Percentiles rank a stretch among this genome's conserved stretches.
Conservation (phyloP, 257 asterid species). For the Mitragyna speciosa region DNA sequence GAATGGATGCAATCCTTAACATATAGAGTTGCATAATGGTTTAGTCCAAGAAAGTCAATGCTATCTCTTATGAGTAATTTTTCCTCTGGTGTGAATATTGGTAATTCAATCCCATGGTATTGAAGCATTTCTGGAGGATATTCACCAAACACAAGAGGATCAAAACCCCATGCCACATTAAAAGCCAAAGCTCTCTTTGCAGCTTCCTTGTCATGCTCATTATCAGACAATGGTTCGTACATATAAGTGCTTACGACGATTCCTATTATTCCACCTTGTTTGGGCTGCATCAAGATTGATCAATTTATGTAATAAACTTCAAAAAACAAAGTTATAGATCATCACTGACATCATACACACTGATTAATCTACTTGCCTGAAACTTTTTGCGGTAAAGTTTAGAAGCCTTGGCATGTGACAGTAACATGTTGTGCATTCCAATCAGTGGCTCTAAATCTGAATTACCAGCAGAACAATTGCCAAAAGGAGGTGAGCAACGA, state of each 20-base stretch:
- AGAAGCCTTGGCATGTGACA: constrained; percentile 71
- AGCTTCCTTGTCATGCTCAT: constrained; percentile 48
- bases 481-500: constrained; percentile 72
- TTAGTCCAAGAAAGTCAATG: constrained; percentile 74
- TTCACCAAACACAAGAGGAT: constrained; percentile 69
- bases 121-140: constrained; percentile 75
- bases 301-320: not conserved
- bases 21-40: constrained; percentile 66
- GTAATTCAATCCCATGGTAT: constrained; percentile 48
- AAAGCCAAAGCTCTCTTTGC: constrained; percentile 54
- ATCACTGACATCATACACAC: not conserved
- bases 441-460: constrained; percentile 73
- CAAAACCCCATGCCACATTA: constrained; percentile 55
- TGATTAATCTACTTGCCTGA: constrained; percentile 39
- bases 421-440: constrained; percentile 53
- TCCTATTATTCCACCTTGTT: constrained; percentile 53
- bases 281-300: constrained; percentile 30
- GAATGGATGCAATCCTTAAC: constrained; percentile 64
- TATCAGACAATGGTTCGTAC: constrained; percentile 54
- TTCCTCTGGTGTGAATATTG: constrained; percentile 59
- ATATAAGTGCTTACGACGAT: constrained; percentile 43
- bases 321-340: not conserved
- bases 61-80: constrained; percentile 46
- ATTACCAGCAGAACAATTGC: constrained; percentile 66
- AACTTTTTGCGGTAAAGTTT: constrained; percentile 48